phyloP scores from a whole-genome alignment of 352 stramenopile species.

The Phytophthora boehmeriae region DNA sequence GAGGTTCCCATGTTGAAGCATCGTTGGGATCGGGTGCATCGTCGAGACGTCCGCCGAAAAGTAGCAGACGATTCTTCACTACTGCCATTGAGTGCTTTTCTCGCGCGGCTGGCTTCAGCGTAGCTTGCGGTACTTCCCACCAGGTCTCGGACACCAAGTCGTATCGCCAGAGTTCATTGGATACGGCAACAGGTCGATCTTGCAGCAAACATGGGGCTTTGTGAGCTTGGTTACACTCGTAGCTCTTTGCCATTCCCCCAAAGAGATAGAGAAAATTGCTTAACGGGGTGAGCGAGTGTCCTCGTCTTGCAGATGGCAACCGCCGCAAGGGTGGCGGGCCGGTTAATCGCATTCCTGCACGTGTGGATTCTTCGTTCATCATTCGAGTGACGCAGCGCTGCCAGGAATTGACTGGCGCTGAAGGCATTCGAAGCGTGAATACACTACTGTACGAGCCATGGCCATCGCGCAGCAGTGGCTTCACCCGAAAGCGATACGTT shows the following conservation, averaged over 20 bases:
- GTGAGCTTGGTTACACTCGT: conserved; percentile 54
- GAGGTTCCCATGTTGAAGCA: conserved; percentile 30
- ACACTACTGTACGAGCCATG: conserved; percentile 42
- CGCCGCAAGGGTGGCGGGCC: conserved; percentile 36
- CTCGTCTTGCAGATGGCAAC: conserved; percentile 60
- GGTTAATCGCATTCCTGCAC: conserved; percentile 36
- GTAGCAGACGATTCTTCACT: conserved; percentile 48
- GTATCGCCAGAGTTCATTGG: conserved; percentile 79
- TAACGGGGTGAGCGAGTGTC: conserved; percentile 60
- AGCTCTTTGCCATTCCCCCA: conserved; percentile 62
- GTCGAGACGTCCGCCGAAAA: conserved; percentile 61
- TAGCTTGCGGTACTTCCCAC: conserved; percentile 41
- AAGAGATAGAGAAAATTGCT: conserved; percentile 68
- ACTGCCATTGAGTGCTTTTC: conserved; percentile 70
- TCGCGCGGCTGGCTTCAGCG: conserved; percentile 30
- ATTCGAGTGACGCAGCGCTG: conserved; percentile 36
- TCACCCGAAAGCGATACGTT: conserved; percentile 67
- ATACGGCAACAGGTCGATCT: conserved; percentile 30
- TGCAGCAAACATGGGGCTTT: conserved; percentile 48
- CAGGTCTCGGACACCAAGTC: conserved; percentile 56
- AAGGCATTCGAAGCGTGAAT: conserved; percentile 37
- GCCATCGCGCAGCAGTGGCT: conserved; percentile 47
- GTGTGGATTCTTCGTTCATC: conserved; percentile 38
- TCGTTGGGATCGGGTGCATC: conserved; percentile 19
- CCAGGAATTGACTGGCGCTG: conserved; percentile 52